These are phyloP conservation scores for Laguncularia racemosa DNA, from an alignment of 345 rosid genomes.

Conservation along the genomic window DNA sequence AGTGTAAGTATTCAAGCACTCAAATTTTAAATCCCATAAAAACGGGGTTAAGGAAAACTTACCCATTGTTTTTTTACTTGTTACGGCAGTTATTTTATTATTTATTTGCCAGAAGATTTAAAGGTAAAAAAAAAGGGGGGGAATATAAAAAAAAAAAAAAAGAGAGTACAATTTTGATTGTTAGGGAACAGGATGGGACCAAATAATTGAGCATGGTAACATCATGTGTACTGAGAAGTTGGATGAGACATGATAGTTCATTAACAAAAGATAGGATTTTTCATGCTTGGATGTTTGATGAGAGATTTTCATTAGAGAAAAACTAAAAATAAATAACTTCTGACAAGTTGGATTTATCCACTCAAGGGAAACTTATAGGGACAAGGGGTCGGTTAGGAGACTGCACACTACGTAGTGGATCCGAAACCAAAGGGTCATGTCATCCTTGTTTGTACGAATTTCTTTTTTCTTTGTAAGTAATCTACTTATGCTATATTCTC, in stretches of 20 bases:
- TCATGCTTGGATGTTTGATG: constrained; percentile 5
- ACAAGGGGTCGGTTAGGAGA: constrained; percentile 2
- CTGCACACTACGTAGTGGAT: constrained; percentile 1
- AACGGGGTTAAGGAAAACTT: too few relatives aligned
- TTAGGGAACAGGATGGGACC: constrained; percentile 12
- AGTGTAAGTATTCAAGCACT: too few relatives aligned
- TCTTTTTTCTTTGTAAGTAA: too few relatives aligned
- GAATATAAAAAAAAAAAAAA: too few relatives aligned
- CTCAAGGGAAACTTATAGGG: constrained; percentile 2
- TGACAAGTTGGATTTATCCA: constrained; percentile 8
- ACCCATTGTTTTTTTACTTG: too few relatives aligned
- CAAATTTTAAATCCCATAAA: too few relatives aligned
- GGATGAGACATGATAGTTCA: constrained; percentile 28
- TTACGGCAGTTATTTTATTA: too few relatives aligned
- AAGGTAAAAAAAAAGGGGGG: too few relatives aligned
- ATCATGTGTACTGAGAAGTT: constrained; percentile 8
- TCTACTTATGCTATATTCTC: too few relatives aligned
- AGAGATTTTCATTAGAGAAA: not conserved
- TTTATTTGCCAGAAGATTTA: too few relatives aligned
- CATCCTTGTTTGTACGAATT: not conserved
- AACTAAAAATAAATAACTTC: constrained; percentile 2
- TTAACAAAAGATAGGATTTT: constrained; percentile 3
- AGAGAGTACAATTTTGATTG: not conserved
- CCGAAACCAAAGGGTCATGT: constrained; percentile 5
- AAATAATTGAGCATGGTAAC: constrained; percentile 22